Conservation (phyloP, 2,329 filamentous ascomycete species). For the Pezicula radicicola region DNA sequence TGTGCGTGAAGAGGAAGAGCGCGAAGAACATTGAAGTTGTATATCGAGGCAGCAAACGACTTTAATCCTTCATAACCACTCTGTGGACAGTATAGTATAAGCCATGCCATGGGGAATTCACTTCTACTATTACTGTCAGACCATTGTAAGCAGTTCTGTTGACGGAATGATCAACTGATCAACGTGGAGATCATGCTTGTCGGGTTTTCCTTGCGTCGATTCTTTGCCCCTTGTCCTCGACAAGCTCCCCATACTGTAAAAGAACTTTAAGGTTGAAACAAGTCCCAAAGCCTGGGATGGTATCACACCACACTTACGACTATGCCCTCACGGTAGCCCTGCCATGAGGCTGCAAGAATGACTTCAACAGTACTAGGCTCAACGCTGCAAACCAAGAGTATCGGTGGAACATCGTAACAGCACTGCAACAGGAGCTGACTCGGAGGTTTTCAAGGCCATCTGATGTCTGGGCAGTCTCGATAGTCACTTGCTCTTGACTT, state of each 20-base stretch:
- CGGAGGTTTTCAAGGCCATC: not conserved
- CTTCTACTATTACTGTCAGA: too few relatives aligned
- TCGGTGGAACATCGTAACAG: not conserved
- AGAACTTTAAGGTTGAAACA: not conserved
- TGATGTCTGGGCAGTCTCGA: not conserved
- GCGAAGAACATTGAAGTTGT: too few relatives aligned
- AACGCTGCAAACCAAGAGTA: not conserved
- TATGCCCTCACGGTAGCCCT: not conserved
- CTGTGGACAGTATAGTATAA: too few relatives aligned
- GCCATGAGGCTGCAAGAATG: not conserved
- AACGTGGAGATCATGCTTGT: not conserved
- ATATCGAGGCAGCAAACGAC: too few relatives aligned
- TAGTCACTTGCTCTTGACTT: too few relatives aligned
- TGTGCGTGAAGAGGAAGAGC: too few relatives aligned
- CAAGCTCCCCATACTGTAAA: not conserved
- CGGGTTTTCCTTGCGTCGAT: not conserved
- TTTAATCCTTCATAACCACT: too few relatives aligned
- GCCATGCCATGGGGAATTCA: too few relatives aligned
- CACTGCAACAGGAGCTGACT: not conserved
- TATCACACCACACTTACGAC: not conserved
- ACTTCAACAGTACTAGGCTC: not conserved
- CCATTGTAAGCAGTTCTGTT: not conserved
- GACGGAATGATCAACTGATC: not conserved
- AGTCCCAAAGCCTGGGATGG: conserved; percentile 1
- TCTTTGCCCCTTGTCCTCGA: not conserved